Base-by-base conservation (phyloP, 805 yeast genomes). In the Ogataea saltuana region DNA sequence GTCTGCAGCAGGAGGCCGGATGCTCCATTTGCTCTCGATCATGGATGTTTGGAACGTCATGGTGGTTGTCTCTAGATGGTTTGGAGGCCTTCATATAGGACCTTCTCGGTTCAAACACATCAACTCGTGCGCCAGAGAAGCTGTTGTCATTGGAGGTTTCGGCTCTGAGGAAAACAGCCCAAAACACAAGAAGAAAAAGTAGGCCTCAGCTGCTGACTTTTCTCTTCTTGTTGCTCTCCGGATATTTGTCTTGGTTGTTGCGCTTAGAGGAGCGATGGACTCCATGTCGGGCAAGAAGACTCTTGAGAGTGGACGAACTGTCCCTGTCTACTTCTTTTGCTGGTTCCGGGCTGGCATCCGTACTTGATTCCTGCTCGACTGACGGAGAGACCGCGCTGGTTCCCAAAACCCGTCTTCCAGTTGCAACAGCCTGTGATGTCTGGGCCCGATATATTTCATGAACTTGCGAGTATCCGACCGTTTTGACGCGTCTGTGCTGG, bases 71-170 rank as follows among this genome's bases (percentile, higher is more conserved):
- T 79, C 85, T 25, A 68, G 99, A 47, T 91, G 97, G 97, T 93
- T 77, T 61, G 97, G 96, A 13, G 99, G 99, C 4, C 74, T 75
- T 0, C 95, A 85, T 51, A 64, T 93, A 17, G 99, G 99, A 0
- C 93, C 98, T 0, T 97, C 88, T 63, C 70, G 96, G 49, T 93
- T 93, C 69, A 89, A 86, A 55, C 98, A 93, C 62, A 93, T 93
- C 45, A 93, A 91, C 58, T 73, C 89, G 3, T 79, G 88, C 1
- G 90, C 97, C 0, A 72, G 97, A 57, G 93, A 88, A 38, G 97
- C 91, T 0, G 73, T 93, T 0, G 65, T 80, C 2, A 75, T 70
- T 41, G 95, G 88, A 3, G 80, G 80, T 0, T 78, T 82, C 51
- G 59, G 59, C 17, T 56, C 53, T 15, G 58, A 55, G 15, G 49